phyloP scores from a whole-genome alignment of 208 protist genomes.

The Naegleria lovaniensis region DNA sequence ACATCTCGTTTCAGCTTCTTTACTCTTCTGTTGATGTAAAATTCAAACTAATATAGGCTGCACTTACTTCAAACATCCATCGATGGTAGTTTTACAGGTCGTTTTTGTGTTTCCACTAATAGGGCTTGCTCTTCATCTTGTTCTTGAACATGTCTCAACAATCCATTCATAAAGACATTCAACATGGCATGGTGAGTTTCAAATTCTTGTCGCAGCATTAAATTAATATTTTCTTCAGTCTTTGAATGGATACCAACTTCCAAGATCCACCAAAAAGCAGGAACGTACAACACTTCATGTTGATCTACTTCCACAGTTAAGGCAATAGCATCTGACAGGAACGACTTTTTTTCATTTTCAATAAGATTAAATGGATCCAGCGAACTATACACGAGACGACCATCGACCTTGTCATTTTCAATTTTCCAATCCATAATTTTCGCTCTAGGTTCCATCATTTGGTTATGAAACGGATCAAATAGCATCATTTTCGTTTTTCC shows the following conservation, averaged over 20 bases:
- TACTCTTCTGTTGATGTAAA: no score
- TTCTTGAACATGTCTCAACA: background rate
- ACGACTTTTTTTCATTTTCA: background rate
- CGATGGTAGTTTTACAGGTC: background rate
- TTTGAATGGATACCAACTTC: background rate
- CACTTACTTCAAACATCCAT: no score
- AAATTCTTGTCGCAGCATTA: background rate
- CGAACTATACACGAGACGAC: background rate
- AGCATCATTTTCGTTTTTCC: background rate
- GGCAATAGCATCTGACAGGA: background rate
- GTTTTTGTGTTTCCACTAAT: background rate
- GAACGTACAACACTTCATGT: background rate
- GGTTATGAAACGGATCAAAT: background rate
- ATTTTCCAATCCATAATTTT: background rate
- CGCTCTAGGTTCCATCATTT: background rate
- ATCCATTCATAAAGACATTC: background rate
- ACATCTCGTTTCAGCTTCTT: no score
- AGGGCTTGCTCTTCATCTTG: background rate
- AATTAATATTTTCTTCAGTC: background rate
- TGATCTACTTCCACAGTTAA: background rate
- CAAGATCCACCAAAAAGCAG: background rate
- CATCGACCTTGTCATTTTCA: background rate
- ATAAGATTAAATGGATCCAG: background rate
- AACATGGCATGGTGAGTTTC: background rate
- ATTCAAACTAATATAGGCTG: no score